Base-by-base conservation (phyloP, 441 rosid species). In the Gossypium davidsonii region DNA sequence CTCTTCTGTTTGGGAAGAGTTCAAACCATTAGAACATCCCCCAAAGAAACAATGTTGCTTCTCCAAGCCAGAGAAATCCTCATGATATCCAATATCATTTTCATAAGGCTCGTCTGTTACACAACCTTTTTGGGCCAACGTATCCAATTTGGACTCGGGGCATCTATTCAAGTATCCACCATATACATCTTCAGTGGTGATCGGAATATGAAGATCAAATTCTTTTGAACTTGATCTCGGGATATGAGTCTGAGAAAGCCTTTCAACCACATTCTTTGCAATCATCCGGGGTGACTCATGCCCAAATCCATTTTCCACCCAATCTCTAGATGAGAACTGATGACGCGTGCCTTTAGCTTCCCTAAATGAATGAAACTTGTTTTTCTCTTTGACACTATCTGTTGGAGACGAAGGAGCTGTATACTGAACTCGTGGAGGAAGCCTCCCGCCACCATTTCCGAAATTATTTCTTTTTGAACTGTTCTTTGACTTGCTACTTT, bases 261-360 rank as follows among this genome's bases (percentile, higher is more conserved):
- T 90, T 81, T 90, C 95, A 49, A 95, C 80, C 65, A 93, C 99
- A 82, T 81, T 86, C 83, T 85, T 93, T 74, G 99, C 99, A 79
- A 90, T 83, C 60, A 85, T 87, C 77, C 86, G 74, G n/a, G 99
- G 97, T 34, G 98, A 93, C 74, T 89, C 92, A 65, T 79, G 87
- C 73, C 85, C 87, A 59, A 78, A 84, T 52, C 87, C 93, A 71
- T 72, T 83, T 76, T 84, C 98, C 74, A 75, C 83, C 83, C 84
- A 83, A 42, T 90, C 96, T 77, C 80, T 85, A 61, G 93, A 87
- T 67, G 85, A 79, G 79, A 80, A 80, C 58, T 79, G 81, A 76
- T 75, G 86, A 59, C 71, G 80, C 51, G 85, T 64, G 25, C 78
- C 87, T 88, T 86, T 87, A 42, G 81, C 78, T 70, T 95, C 98